Evolutionary conservation across 306 rosid species (phyloP).

Genomic region (Quercus gilva): DNA sequence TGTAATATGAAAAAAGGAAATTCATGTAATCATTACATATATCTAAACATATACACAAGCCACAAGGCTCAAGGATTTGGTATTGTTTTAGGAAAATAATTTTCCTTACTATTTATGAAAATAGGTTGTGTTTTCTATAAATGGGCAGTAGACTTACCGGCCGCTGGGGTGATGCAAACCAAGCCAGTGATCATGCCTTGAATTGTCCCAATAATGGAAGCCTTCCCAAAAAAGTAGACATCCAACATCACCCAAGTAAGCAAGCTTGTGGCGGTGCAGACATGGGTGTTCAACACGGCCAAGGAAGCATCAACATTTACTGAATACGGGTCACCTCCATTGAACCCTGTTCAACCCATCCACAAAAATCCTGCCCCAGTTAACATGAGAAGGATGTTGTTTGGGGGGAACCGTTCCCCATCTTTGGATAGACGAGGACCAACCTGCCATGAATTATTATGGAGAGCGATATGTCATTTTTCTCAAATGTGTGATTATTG

Average conservation of each 20-base stretch:
- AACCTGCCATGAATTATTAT: background rate
- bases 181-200: slow-evolving; percentile 60
- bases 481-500: no score
- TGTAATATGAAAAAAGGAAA: no score
- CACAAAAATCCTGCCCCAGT: slow-evolving; percentile 56
- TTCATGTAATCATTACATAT: no score
- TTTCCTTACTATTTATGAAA: no score
- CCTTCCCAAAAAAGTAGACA: slow-evolving; percentile 33
- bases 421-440: slow-evolving; percentile 16
- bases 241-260: slow-evolving; percentile 40
- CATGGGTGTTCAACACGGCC: slow-evolving; percentile 49
- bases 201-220: slow-evolving; percentile 45
- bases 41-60: no score
- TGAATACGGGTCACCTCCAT: slow-evolving; percentile 46
- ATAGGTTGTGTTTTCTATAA: no score
- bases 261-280: slow-evolving; percentile 42
- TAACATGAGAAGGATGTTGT: slow-evolving; percentile 40
- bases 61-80: no score
- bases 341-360: slow-evolving; percentile 69
- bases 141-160: slow-evolving; percentile 22
- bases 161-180: slow-evolving; percentile 51
- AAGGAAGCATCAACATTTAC: slow-evolving; percentile 39
- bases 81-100: no score
- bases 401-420: slow-evolving; percentile 22
- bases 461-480: no score